Conservation (phyloP, 73 alveolate species). For the Paramecium octaurelia region DNA sequence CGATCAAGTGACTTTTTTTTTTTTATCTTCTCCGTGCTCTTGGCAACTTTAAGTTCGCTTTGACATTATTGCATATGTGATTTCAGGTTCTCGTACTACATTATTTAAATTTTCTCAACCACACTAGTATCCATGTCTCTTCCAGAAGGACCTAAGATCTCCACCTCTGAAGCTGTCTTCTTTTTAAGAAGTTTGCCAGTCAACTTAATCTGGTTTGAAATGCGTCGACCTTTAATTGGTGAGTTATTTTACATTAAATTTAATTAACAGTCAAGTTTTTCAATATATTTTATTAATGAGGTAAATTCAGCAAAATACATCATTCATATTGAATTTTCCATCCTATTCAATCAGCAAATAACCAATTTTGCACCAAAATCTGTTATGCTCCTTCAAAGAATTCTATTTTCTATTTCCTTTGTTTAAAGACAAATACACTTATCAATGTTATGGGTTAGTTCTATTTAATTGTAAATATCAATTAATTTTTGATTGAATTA, state of each 20-base stretch:
- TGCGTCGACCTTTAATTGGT: conserved; percentile 33
- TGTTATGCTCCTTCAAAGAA: neutral
- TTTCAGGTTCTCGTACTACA: conserved; percentile 39
- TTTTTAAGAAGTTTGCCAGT: conserved; percentile 18
- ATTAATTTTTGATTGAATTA: too few relatives aligned
- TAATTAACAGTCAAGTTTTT: neutral
- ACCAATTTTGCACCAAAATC: neutral
- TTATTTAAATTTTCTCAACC: neutral
- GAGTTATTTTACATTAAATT: conserved; percentile 29
- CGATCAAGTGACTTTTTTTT: neutral
- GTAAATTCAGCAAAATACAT: neutral
- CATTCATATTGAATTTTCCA: neutral
- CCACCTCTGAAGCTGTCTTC: conserved; percentile 36
- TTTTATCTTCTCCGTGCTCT: neutral
- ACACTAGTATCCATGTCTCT: neutral
- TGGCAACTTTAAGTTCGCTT: neutral
- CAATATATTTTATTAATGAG: neutral
- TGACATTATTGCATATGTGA: conserved; percentile 27
- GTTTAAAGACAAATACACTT: neutral
- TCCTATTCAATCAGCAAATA: neutral
- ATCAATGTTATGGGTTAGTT: neutral
- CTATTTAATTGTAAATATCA: too few relatives aligned
- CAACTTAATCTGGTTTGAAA: conserved; percentile 11
- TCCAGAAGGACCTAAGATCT: neutral
- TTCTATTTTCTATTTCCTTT: neutral